Percentiles rank a stretch among this genome's conserved stretches.
Conservation (phyloP, 1,139 yeast species). For the Yamadazyma taylorii region DNA sequence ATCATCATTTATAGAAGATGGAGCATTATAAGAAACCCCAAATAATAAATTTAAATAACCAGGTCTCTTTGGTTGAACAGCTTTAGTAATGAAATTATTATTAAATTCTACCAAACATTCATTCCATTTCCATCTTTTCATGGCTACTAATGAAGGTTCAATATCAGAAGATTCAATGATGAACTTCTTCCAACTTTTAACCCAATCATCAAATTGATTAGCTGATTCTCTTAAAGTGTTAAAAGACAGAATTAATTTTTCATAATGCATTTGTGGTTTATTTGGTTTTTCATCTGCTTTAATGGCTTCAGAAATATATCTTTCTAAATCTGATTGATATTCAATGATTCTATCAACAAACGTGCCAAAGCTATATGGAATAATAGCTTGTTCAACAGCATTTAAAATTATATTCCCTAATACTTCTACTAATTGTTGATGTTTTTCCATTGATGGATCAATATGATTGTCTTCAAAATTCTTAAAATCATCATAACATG, state of each 20-base stretch:
- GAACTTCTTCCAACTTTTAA: slow-evolving; percentile 52
- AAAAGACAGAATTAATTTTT: slow-evolving; percentile 25
- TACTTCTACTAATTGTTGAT: slow-evolving; percentile 57
- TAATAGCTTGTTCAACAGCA: slow-evolving; percentile 69
- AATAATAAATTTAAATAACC: slow-evolving; percentile 70
- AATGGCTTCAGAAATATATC: slow-evolving; percentile 14
- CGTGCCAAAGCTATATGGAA: slow-evolving; percentile 64
- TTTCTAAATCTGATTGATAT: slow-evolving; percentile 49
- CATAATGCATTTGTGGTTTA: slow-evolving; percentile 31
- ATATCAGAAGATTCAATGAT: slow-evolving; percentile 36
- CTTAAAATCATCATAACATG: slow-evolving; percentile 68
- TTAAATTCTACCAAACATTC: slow-evolving; percentile 60
- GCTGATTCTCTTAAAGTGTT: slow-evolving; percentile 24
- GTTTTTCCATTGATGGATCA: slow-evolving; percentile 60
- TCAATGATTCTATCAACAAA: slow-evolving; percentile 47
- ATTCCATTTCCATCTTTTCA: slow-evolving; percentile 81
- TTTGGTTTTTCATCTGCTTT: slow-evolving; percentile 9
- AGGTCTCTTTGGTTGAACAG: slow-evolving; percentile 52
- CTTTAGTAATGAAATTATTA: slow-evolving; percentile 44
- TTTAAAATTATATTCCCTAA: slow-evolving; percentile 54
- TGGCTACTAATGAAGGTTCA: slow-evolving; percentile 71
- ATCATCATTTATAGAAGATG: slow-evolving; percentile 26
- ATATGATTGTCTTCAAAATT: slow-evolving; percentile 46
- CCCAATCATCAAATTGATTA: slow-evolving; percentile 41
- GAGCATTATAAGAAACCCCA: slow-evolving; percentile 69